Evolutionary conservation across 768 basidiomycete genomes (phyloP).

Genomic region (Pleurotus djamor): DNA sequence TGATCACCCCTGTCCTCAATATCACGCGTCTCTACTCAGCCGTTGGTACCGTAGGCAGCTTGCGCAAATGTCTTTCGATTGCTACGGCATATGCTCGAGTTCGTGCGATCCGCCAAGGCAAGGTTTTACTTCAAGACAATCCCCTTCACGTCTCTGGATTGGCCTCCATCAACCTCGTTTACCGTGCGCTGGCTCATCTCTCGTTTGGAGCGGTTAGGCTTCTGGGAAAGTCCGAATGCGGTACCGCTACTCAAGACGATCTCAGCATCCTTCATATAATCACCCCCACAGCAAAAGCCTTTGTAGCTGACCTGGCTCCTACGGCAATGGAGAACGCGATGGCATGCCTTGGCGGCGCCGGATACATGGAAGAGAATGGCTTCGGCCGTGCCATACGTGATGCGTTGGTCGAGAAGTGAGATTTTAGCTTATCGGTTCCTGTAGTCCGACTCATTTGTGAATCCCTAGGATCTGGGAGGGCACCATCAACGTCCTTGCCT

Average conservation of each 20-base stretch:
- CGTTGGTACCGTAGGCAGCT: conserved; percentile 47
- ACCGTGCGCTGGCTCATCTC: conserved; percentile 66
- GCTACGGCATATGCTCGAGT: conserved; percentile 64
- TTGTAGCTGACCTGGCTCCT: conserved; percentile 61
- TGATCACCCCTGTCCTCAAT: conserved; percentile 69
- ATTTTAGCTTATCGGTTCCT: background rate
- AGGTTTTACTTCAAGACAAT: conserved; percentile 46
- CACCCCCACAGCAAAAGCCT: conserved; percentile 71
- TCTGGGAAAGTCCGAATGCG: conserved; percentile 63
- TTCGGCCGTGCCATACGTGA: conserved; percentile 68
- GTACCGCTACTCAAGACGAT: conserved; percentile 47
- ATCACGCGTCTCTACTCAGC: conserved; percentile 75
- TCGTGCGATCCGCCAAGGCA: conserved; percentile 52
- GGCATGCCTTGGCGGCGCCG: conserved; percentile 71
- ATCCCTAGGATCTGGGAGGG: conserved; percentile 76
- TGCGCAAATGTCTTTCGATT: conserved; percentile 64
- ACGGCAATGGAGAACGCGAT: conserved; percentile 73
- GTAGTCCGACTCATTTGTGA: background rate
- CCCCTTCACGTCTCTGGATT: conserved; percentile 66
- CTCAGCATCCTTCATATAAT: conserved; percentile 54
- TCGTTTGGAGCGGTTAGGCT: conserved; percentile 56
- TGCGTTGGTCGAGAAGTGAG: conserved; percentile 64
- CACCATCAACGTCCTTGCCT: conserved; percentile 62
- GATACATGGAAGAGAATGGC: conserved; percentile 83
- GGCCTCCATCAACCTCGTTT: conserved; percentile 56